Conservation (phyloP, 208 protist species). For the Crithidia bombi region DNA sequence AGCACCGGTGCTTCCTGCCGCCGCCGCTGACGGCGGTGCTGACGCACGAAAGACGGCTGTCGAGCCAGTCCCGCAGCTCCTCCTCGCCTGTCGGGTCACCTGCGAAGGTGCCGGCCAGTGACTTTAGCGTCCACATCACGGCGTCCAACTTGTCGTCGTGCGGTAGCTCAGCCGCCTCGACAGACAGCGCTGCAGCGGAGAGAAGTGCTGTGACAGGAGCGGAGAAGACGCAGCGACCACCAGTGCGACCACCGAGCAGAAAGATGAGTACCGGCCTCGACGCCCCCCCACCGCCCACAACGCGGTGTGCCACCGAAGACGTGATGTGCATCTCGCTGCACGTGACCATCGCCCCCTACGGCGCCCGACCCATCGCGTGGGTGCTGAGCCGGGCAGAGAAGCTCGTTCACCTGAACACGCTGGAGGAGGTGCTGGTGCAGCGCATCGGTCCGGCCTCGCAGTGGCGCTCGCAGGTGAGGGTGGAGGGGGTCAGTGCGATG, state of each 20-base stretch:
- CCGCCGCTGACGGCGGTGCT: neutral
- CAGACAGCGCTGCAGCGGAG: neutral
- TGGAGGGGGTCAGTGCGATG: neutral
- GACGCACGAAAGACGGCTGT: conserved; percentile 1
- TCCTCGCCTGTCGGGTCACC: neutral
- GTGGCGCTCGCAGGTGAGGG: conserved; percentile 27
- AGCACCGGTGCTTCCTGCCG: neutral
- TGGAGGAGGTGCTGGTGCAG: conserved; percentile 19
- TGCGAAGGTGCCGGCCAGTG: neutral
- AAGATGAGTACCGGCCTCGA: conserved; percentile 1
- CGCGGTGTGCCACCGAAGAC: conserved; percentile 16
- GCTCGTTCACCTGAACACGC: conserved; percentile 1
- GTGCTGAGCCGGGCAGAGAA: conserved; percentile 31
- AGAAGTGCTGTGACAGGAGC: neutral
- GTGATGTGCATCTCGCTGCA: conserved; percentile 12
- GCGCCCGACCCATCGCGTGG: conserved; percentile 58
- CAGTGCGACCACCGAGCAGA: conserved; percentile 17
- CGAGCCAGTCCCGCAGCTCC: conserved; percentile 1
- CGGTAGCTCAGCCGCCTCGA: conserved; percentile 15
- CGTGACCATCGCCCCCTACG: conserved; percentile 48
- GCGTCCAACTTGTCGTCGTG: neutral
- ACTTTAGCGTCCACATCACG: conserved; percentile 6
- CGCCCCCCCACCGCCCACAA: conserved; percentile 4
- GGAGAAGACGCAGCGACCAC: conserved; percentile 16
- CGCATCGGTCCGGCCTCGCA: conserved; percentile 16